Evolutionary conservation across 176 grass and related monocot species (phyloP), one percentile per base, ranked within the genome.

Genomic region (Aegilops bicornis): DNA sequence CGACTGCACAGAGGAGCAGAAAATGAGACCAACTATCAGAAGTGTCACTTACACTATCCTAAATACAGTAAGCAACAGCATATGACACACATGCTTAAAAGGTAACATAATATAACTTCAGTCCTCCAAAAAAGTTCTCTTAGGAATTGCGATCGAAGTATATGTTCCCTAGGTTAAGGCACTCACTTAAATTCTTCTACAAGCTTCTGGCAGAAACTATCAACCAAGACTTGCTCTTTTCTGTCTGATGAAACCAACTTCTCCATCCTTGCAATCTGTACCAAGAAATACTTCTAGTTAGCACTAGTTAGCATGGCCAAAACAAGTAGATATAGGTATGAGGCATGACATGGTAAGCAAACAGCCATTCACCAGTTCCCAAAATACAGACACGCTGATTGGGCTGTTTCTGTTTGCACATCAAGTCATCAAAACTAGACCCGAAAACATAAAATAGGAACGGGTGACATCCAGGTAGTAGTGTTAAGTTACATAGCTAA

Each of bases 181-280:
- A 81, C 86, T 87, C 47, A 93, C 92, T 93, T 93, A 37, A 91
- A 91, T 86, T 91, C 89, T 86, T 84, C 75, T 12, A 86, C 87
- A 84, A 93, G 86, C 63, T 91, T 88, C 89, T 76, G 48, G 30
- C 82, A 91, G 83, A 93, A 86, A 70, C 43, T 80, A 39, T 48
- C 42, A 70, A 88, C 83, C 43, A 88, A 76, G 61, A 75, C 42
- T 68, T 48, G 52, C 31, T 89, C 89, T 76, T 77, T 91, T 77
- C 19, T 76, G 9, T 80, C 54, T 23, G 71, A 45, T 29, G 71
- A 47, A 83, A 79, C 60, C 70, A 91, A 91, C 63, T 72, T 91
- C 63, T 91, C 83, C 92, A 93, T 81, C 79, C 71, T 87, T 32
- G 83, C 54, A 77, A 91, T 84, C 92, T 93, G 89, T 59, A 77